Evolutionary conservation across 306 rosid genomes (phyloP).

Genomic region (Echinosophora koreensis): DNA sequence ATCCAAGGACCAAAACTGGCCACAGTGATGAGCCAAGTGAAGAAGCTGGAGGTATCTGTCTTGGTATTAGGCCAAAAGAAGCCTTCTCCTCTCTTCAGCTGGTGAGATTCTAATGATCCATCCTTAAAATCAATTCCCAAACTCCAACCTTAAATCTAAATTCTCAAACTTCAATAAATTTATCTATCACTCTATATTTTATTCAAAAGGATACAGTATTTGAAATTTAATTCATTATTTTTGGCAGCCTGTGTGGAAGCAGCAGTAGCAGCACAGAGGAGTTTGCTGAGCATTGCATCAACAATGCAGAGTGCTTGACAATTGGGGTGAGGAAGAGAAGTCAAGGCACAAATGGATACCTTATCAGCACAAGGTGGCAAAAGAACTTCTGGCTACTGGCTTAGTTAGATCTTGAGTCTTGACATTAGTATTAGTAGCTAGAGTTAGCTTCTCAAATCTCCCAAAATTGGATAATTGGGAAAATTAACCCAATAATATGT

Average conservation of each 20-base stretch:
- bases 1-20: slow-evolving; percentile 80
- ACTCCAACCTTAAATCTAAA: neutral
- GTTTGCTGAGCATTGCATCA: slow-evolving; percentile 76
- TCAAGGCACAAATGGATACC: slow-evolving; percentile 76
- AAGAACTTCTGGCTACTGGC: slow-evolving; percentile 93
- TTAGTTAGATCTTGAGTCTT: slow-evolving; percentile 48
- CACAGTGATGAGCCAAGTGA: slow-evolving; percentile 83
- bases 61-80: slow-evolving; percentile 88
- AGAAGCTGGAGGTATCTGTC: slow-evolving; percentile 87
- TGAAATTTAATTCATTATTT: neutral
- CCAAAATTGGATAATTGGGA: neutral
- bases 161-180: neutral
- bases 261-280: slow-evolving; percentile 59
- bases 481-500: slow-evolving; percentile 38
- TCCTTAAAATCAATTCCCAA: neutral
- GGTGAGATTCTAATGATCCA: slow-evolving; percentile 57
- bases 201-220: neutral
- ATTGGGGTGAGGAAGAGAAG: slow-evolving; percentile 89
- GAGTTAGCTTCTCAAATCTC: slow-evolving; percentile 24
- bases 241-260: slow-evolving; percentile 73
- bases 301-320: slow-evolving; percentile 80
- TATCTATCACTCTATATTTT: neutral
- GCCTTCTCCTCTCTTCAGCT: slow-evolving; percentile 64
- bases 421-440: neutral
- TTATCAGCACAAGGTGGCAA: slow-evolving; percentile 89